phyloP scores from a whole-genome alignment of 164 flowering plant genomes.

The Stephania cephalantha region DNA sequence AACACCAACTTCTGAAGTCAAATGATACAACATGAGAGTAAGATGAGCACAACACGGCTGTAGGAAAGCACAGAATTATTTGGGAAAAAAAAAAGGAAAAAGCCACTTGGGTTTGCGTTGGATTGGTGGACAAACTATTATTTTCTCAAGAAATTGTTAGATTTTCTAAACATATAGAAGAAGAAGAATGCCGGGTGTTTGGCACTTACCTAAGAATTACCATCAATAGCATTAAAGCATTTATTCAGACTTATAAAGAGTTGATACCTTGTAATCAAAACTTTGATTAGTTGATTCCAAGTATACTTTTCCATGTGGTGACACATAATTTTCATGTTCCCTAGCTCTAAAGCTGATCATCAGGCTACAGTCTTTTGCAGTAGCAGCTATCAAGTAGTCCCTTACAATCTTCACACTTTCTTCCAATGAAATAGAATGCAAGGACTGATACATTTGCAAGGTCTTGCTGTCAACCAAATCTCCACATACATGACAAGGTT shows the following conservation, averaged over 20 bases:
- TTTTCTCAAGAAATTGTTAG: too few species aligned
- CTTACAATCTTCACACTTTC: constrained; percentile 76
- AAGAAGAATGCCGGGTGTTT: too few species aligned
- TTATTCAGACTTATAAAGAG: background rate
- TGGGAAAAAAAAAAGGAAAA: background rate
- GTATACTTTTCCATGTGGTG: constrained; percentile 28
- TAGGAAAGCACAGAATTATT: background rate
- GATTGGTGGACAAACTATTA: too few species aligned
- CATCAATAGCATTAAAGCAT: background rate
- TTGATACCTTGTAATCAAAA: constrained; percentile 80
- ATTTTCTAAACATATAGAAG: too few species aligned
- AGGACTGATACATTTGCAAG: constrained; percentile 25
- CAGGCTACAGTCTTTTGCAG: constrained; percentile 92
- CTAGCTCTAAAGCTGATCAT: constrained; percentile 70
- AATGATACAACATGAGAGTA: background rate
- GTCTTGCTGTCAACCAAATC: constrained; percentile 27
- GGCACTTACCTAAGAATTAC: too few species aligned
- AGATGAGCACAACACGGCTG: background rate
- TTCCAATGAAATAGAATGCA: constrained; percentile 62
- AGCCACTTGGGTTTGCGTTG: background rate
- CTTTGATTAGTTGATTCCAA: constrained; percentile 55
- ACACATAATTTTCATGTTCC: constrained; percentile 21
- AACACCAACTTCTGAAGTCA: background rate
- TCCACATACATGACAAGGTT: constrained; percentile 63
- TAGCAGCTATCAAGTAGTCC: constrained; percentile 80